Conservation (phyloP, 2,329 filamentous ascomycete genomes). For the Sclerotinia sclerotiorum region DNA sequence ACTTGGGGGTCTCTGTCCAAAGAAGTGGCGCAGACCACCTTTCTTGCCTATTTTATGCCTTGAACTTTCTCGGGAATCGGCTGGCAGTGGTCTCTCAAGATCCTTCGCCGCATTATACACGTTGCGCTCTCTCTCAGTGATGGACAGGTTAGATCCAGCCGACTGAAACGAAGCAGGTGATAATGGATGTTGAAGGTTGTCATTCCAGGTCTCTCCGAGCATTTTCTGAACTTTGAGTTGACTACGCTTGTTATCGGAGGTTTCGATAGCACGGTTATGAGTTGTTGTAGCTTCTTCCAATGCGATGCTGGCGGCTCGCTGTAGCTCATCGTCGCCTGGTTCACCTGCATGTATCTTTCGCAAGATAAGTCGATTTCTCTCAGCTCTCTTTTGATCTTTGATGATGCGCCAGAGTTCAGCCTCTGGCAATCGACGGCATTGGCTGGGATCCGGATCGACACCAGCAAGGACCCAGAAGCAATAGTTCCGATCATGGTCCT, state of each 20-base stretch:
- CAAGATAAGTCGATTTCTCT: slow-evolving; percentile 87
- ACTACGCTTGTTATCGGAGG: slow-evolving; percentile 68
- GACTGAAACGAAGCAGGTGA: slow-evolving; percentile 71
- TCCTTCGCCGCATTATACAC: slow-evolving; percentile 59
- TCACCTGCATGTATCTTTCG: slow-evolving; percentile 90
- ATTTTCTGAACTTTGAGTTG: slow-evolving; percentile 87
- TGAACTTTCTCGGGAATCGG: slow-evolving; percentile 40
- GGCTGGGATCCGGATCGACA: slow-evolving; percentile 74
- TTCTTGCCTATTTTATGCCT: slow-evolving; percentile 48
- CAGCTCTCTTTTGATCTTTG: slow-evolving; percentile 78
- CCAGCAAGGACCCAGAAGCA: slow-evolving; percentile 94
- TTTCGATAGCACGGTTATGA: slow-evolving; percentile 62
- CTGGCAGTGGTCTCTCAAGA: slow-evolving; percentile 55
- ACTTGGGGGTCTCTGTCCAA: slow-evolving; percentile 88
- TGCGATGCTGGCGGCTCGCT: slow-evolving; percentile 84
- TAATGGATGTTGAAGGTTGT: slow-evolving; percentile 76
- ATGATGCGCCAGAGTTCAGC: slow-evolving; percentile 88
- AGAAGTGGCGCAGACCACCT: slow-evolving; percentile 73
- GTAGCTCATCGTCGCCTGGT: slow-evolving; percentile 81
- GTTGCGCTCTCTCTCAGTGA: slow-evolving; percentile 64
- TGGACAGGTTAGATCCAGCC: slow-evolving; percentile 39
- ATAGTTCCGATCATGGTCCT: slow-evolving; percentile 91
- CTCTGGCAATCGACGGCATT: slow-evolving; percentile 81
- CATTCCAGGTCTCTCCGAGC: slow-evolving; percentile 82
- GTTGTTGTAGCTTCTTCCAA: slow-evolving; percentile 79